Percentiles rank a stretch among this genome's conserved stretches.
These are phyloP conservation scores for Penicillium robsamsonii DNA, from an alignment of 495 filamentous ascomycete genomes.

Conservation along the genomic window DNA sequence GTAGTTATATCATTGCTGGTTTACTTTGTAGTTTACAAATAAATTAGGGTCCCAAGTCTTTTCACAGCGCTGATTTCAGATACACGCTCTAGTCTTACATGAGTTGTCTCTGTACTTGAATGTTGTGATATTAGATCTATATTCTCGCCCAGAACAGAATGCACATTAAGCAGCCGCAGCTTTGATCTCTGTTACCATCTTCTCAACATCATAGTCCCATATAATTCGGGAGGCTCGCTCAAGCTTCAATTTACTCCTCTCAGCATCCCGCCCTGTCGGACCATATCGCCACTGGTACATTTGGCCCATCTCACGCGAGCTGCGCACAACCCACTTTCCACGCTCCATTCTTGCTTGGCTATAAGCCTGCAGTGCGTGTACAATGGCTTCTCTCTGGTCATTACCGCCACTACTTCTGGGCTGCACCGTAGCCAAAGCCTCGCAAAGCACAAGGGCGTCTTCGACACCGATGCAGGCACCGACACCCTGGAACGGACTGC, in stretches of 20 bases:
- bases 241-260: neutral
- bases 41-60: too few species aligned
- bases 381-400: neutral
- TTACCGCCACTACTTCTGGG: neutral
- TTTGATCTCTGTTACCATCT: too few species aligned
- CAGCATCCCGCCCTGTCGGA: neutral
- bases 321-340: neutral
- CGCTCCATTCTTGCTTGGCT: neutral
- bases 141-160: too few species aligned
- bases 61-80: too few species aligned
- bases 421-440: neutral
- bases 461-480: slow-evolving; percentile 42
- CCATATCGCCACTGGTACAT: slow-evolving; percentile 1
- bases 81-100: too few species aligned
- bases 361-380: neutral
- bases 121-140: too few species aligned
- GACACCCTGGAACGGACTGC: slow-evolving; percentile 40
- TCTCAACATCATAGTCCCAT: too few species aligned
- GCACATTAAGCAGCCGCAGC: too few species aligned
- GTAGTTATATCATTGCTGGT: too few species aligned
- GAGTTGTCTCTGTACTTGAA: too few species aligned
- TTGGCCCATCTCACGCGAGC: slow-evolving; percentile 1
- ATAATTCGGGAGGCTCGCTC: too few species aligned
- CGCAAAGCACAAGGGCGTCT: slow-evolving; percentile 32
- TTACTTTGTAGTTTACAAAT: too few species aligned